Evolutionary conservation across 495 filamentous ascomycete genomes (phyloP), one percentile per base, ranked within the genome.

Genomic region (Xylaria curta): DNA sequence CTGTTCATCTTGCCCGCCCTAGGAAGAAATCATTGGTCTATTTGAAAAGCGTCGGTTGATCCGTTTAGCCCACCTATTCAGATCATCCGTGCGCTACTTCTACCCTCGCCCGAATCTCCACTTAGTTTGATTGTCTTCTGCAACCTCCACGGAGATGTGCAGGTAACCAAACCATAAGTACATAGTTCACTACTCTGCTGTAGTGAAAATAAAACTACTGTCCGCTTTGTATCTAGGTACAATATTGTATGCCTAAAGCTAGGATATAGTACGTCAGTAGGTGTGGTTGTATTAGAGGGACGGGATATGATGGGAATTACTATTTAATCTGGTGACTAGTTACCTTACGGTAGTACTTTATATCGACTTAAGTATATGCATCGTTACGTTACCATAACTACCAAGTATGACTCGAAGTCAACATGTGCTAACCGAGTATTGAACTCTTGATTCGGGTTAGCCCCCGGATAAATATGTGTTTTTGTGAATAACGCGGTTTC

Each of bases 41-140:
- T 67, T 67, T 67, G 49, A 19, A 67, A 67, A 67, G 28, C 15
- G 47, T 67, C 65, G 65, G 65, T 56, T 56, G 65, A 36, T 44
- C 65, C 65, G 65, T 56, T 24, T 36, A 56, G 44, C 46, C 21
- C 44, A 40, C 28, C 65, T 40, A 53, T 38, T 19, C 33, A 26
- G 31, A 28, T 17, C 31, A 44, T 42, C 38, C 60, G 38, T 63
- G 21, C 33, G 2, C 24, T n/a, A 15, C 33, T 44, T 62, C 15
- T 42, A 6, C 12, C 38, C 38, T 62, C 8, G 21, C 2, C n/a
- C 33, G 5, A 15, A 21, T 56, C 19, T 36, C 65, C 65, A 56
- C 65, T 67, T 67, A 67, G 65, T 67, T 67, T 67, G 49, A 67
- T 67, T 67, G 49, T 49, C 65, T 56, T 9, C 38, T 62, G 26